phyloP scores from a whole-genome alignment of 2,329 filamentous ascomycete species.

The Pestalotiopsis sp. region DNA sequence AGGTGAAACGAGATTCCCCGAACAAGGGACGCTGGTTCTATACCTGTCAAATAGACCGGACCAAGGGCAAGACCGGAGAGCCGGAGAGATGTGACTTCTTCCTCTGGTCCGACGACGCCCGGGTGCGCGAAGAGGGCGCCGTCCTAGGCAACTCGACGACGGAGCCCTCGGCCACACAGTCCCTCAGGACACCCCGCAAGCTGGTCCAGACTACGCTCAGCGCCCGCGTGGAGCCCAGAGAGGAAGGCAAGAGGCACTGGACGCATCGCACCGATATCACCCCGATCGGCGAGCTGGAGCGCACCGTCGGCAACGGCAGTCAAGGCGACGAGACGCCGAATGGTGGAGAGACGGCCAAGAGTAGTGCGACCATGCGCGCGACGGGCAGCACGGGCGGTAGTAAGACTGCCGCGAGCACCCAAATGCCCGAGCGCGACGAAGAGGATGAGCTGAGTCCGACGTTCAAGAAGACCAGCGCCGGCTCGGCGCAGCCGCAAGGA shows the following conservation, averaged over 20 bases:
- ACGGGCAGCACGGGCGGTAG: conserved; percentile 6
- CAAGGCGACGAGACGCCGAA: background rate
- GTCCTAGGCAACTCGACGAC: conserved; percentile 47
- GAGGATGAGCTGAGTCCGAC: conserved; percentile 15
- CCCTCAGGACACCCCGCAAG: conserved; percentile 13
- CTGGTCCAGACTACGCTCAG: conserved; percentile 30
- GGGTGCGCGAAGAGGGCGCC: conserved; percentile 44
- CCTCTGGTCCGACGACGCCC: conserved; percentile 58
- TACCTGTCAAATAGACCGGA: conserved; percentile 49
- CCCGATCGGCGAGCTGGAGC: conserved; percentile 18
- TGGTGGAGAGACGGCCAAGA: conserved; percentile 10
- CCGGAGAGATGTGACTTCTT: conserved; percentile 54
- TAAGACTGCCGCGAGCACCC: conserved; percentile 13
- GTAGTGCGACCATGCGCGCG: conserved; percentile 19
- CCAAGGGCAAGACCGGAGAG: conserved; percentile 30
- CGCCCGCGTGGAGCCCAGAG: conserved; percentile 27
- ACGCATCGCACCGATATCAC: conserved; percentile 17
- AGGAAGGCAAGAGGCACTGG: conserved; percentile 19
- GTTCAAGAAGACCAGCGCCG: background rate
- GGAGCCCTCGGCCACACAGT: conserved; percentile 29
- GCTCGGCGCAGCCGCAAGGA: too few relatives aligned
- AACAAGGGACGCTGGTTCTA: conserved; percentile 59
- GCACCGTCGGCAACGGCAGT: conserved; percentile 2
- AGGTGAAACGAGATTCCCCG: conserved; percentile 49
- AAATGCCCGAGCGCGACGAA: conserved; percentile 10